phyloP scores from a whole-genome alignment of 2,329 filamentous ascomycete species.

The Beauveria scarabaeidicola region DNA sequence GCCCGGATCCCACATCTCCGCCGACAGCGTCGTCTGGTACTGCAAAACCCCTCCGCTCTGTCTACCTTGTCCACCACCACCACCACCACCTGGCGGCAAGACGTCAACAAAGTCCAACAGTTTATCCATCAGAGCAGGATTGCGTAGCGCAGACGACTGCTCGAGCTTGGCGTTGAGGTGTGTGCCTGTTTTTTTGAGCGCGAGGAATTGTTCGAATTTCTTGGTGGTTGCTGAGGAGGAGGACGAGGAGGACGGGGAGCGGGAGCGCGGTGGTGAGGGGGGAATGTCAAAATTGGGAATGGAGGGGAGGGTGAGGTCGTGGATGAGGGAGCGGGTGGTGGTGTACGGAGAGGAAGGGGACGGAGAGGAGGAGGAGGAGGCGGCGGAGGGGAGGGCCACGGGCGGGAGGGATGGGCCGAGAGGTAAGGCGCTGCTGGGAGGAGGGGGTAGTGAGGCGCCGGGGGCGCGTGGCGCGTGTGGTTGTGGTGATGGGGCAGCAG shows the following conservation, averaged over 20 bases:
- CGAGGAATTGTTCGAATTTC: slow-evolving; percentile 67
- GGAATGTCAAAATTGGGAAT: slow-evolving; percentile 68
- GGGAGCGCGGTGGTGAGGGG: slow-evolving; percentile 61
- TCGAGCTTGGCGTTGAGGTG: slow-evolving; percentile 74
- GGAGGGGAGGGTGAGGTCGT: slow-evolving; percentile 65
- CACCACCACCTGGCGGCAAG: slow-evolving; percentile 15
- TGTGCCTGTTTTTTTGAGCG: slow-evolving; percentile 65
- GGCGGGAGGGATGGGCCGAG: slow-evolving; percentile 33
- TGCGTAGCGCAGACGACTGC: slow-evolving; percentile 56
- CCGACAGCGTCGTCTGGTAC: slow-evolving; percentile 54
- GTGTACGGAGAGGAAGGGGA: slow-evolving; percentile 57
- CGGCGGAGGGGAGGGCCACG: slow-evolving; percentile 11
- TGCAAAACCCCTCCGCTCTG: slow-evolving; percentile 32
- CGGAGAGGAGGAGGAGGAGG: slow-evolving; percentile 15
- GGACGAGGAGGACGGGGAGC: slow-evolving; percentile 57
- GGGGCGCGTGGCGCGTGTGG: slow-evolving; percentile 9
- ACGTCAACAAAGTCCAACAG: slow-evolving; percentile 58
- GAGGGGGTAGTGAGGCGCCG: slow-evolving; percentile 15
- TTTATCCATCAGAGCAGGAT: slow-evolving; percentile 65
- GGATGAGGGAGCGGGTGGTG: slow-evolving; percentile 53
- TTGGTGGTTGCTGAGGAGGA: slow-evolving; percentile 47
- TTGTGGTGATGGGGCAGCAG: neutral
- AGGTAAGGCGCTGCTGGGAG: slow-evolving; percentile 20
- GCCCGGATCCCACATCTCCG: slow-evolving; percentile 49
- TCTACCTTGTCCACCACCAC: slow-evolving; percentile 21